Percentiles rank a stretch among this genome's conserved stretches.
These are phyloP conservation scores for Trichoderma oligosporum DNA, from an alignment of 2,329 filamentous ascomycete genomes.

Conservation along the genomic window DNA sequence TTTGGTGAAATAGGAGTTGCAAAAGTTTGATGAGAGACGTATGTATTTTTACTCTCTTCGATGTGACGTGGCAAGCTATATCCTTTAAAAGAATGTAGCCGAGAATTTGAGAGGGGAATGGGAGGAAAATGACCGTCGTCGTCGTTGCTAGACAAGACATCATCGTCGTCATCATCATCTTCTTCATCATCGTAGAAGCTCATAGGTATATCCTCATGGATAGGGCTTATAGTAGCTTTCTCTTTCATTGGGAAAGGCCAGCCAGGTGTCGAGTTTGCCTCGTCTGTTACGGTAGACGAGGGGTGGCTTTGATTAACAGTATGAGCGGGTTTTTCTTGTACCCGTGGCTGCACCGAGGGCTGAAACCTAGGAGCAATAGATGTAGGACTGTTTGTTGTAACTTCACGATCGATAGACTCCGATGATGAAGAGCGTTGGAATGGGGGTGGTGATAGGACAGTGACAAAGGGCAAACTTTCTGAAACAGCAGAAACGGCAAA, in stretches of 20 bases:
- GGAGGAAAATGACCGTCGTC: slow-evolving; percentile 28
- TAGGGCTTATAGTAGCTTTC: slow-evolving; percentile 31
- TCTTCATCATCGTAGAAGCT: slow-evolving; percentile 45
- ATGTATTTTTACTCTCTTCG: slow-evolving; percentile 25
- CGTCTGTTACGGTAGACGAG: slow-evolving; percentile 10
- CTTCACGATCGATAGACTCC: slow-evolving; percentile 28
- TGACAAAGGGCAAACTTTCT: slow-evolving; percentile 43
- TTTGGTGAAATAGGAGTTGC: slow-evolving; percentile 26
- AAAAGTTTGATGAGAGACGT: slow-evolving; percentile 24
- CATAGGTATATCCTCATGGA: slow-evolving; percentile 40
- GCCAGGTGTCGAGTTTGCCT: slow-evolving; percentile 20
- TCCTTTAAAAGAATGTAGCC: slow-evolving; percentile 29
- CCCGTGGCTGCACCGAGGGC: not conserved
- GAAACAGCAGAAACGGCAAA: slow-evolving; percentile 53
- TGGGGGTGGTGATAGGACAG: slow-evolving; percentile 52
- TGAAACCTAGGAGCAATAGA: not conserved
- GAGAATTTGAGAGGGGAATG: not conserved
- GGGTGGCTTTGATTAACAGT: not conserved
- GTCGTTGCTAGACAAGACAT: slow-evolving; percentile 36
- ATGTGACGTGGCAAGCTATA: slow-evolving; percentile 46
- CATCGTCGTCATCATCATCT: slow-evolving; percentile 42
- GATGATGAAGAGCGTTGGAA: slow-evolving; percentile 37
- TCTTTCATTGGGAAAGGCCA: slow-evolving; percentile 26
- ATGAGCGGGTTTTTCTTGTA: no score
- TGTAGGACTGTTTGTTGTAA: slow-evolving; percentile 19